phyloP scores from a whole-genome alignment of 345 rosid genomes.

The Anastatica hierochuntica region DNA sequence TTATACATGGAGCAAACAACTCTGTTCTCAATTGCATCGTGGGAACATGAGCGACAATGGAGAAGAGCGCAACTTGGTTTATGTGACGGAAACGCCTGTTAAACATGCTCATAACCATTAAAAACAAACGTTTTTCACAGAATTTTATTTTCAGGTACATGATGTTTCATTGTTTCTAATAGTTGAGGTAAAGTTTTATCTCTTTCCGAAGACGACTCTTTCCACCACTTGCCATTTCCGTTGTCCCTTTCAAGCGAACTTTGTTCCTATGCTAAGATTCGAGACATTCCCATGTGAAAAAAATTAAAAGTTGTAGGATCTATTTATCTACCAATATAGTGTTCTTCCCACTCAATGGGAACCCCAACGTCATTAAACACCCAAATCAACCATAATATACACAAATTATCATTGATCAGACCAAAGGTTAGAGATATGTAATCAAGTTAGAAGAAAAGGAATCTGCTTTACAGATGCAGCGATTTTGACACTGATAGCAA shows the following conservation, averaged over 20 bases:
- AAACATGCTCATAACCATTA: background rate
- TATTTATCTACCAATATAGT: slow-evolving; percentile 46
- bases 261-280: slow-evolving; percentile 15
- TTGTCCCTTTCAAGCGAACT: no score
- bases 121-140: background rate
- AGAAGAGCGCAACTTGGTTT: background rate
- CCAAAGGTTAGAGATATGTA: background rate
- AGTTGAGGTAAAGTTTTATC: no score
- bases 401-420: background rate
- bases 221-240: no score
- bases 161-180: no score
- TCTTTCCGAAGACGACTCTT: no score
- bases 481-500: slow-evolving; percentile 84
- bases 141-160: no score
- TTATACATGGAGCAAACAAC: background rate
- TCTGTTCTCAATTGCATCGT: background rate
- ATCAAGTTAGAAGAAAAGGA: background rate
- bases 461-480: slow-evolving; percentile 75
- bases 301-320: slow-evolving; percentile 84
- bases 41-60: background rate
- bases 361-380: slow-evolving; percentile 51
- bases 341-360: slow-evolving; percentile 83
- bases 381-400: slow-evolving; percentile 18
- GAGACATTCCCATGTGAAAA: slow-evolving; percentile 76
- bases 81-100: background rate